A percentile compares a stretch with the other conserved stretches of the same genome.
Conservation (phyloP, 768 basidiomycete genomes). For the Cyclocybe aegerita region DNA sequence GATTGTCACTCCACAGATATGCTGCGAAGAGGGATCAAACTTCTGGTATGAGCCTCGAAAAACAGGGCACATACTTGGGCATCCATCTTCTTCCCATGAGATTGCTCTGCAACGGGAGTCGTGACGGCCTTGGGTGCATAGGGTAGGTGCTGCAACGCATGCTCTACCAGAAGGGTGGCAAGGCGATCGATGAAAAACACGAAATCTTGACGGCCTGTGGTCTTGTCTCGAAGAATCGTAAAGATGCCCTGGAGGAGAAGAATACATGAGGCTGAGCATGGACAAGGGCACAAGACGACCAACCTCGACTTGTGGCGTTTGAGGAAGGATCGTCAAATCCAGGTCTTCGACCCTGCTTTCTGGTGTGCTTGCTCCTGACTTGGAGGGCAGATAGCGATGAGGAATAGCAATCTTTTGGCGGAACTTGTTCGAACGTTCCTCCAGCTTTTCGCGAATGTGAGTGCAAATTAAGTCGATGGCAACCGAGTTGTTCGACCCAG, state of each 20-base stretch:
- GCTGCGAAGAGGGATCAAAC: constrained; percentile 32
- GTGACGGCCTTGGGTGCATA: constrained; percentile 56
- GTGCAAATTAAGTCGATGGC: constrained; percentile 93
- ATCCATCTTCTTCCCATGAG: constrained; percentile 61
- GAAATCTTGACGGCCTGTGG: constrained; percentile 80
- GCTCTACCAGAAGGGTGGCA: constrained; percentile 81
- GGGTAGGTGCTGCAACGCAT: constrained; percentile 82
- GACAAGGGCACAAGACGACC: constrained; percentile 8
- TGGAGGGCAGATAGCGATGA: constrained; percentile 34
- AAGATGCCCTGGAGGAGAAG: constrained; percentile 69
- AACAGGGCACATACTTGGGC: constrained; percentile 43
- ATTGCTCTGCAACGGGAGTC: constrained; percentile 64
- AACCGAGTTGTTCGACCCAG: constrained; percentile 84
- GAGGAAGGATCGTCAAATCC: constrained; percentile 65
- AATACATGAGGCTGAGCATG: background rate
- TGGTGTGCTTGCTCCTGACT: constrained; percentile 32
- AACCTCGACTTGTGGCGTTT: constrained; percentile 82
- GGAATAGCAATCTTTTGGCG: constrained; percentile 70
- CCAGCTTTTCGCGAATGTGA: constrained; percentile 83
- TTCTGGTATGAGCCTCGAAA: background rate
- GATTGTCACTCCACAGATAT: constrained; percentile 87
- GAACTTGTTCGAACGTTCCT: constrained; percentile 73
- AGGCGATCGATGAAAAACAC: constrained; percentile 91
- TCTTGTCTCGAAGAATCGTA: constrained; percentile 77
- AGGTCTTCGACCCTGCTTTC: constrained; percentile 43